Base-by-base conservation (phyloP, 2,329 filamentous ascomycete species). In the Fusarium sp. region DNA sequence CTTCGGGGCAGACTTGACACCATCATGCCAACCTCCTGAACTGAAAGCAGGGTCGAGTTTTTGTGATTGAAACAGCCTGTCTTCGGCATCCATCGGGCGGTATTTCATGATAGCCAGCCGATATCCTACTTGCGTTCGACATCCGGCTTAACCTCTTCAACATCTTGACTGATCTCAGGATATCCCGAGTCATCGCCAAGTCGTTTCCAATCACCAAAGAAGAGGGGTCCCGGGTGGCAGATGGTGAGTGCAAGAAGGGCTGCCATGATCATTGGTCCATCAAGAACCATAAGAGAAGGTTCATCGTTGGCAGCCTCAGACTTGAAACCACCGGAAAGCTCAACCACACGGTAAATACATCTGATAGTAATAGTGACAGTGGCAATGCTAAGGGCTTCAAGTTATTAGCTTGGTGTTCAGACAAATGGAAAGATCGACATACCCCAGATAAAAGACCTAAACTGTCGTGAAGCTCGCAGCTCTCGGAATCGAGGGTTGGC, bases 231-330 rank as follows among this genome's bases (percentile, higher is more conserved):
- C 7, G 70, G 69, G 34, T 72, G 69, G 7, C 45, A 69, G 24
- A 69, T 32, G 2, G 69, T 69, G 25, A 72, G 37, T 14, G 24
- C 46, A 12, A 66, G 42, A 6, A 44, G 62, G 14, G 67, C 69
- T 2, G 70, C 49, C 48, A 70, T 61, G 13, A 72, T 69, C 69
- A 72, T 72, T 20, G 60, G 58, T 5, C 69, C 69, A 42, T 72
- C 69, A 2, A 72, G 69, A 2, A 72, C 58, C 69, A 72, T 72
- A 4, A 72, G 61, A 13, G 65, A 62, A 4, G 68, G 58, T 5
- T 72, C 65, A 52, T 69, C 37, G 34, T 72, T 72, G 8, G 69
- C 69, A 1, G 70, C 42, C 44, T 72, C 58, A 3, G 67, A 62
- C 7, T 54, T n/a, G 41, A 72, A 69, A 1, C 69, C 69, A 18